Percentiles rank a stretch among this genome's conserved stretches.
These are phyloP conservation scores for Leishmania arabica DNA, from an alignment of 208 protist genomes.

Conservation along the genomic window DNA sequence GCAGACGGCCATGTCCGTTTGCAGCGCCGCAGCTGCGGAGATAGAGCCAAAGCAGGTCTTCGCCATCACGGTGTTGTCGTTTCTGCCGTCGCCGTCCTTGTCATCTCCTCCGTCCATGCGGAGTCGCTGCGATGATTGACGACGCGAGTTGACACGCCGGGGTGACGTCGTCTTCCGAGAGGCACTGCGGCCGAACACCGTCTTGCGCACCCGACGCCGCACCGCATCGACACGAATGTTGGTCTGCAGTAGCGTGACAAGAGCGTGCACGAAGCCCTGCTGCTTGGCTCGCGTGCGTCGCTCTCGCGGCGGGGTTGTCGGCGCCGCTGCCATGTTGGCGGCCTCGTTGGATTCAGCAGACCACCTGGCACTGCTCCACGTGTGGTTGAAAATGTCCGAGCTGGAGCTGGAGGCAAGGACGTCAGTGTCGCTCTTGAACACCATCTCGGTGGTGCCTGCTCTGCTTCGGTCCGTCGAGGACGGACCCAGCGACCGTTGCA, in stretches of 20 bases:
- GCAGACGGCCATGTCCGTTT: conserved; percentile 25
- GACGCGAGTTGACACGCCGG: background rate
- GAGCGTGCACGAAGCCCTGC: conserved; percentile 19
- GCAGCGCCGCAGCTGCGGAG: conserved; percentile 24
- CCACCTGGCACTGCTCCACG: conserved; percentile 21
- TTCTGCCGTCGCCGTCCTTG: background rate
- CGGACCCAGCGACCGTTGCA: background rate
- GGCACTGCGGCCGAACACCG: conserved; percentile 16
- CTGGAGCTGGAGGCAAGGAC: background rate
- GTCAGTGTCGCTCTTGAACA: background rate
- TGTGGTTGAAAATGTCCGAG: conserved; percentile 13
- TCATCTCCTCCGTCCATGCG: background rate
- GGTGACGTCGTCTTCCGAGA: background rate
- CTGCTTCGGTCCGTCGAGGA: background rate
- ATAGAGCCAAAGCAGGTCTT: conserved; percentile 25
- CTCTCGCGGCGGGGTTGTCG: background rate
- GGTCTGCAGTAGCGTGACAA: conserved; percentile 24
- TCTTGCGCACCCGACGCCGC: conserved; percentile 20
- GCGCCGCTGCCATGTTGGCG: background rate
- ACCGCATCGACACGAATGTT: conserved; percentile 15
- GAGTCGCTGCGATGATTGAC: background rate
- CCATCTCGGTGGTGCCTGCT: background rate
- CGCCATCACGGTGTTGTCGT: background rate
- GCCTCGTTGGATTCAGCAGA: conserved; percentile 4
- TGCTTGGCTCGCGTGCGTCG: conserved; percentile 9